Conservation (phyloP, 768 basidiomycete genomes). For the Leucosporidium creatinivorum region DNA sequence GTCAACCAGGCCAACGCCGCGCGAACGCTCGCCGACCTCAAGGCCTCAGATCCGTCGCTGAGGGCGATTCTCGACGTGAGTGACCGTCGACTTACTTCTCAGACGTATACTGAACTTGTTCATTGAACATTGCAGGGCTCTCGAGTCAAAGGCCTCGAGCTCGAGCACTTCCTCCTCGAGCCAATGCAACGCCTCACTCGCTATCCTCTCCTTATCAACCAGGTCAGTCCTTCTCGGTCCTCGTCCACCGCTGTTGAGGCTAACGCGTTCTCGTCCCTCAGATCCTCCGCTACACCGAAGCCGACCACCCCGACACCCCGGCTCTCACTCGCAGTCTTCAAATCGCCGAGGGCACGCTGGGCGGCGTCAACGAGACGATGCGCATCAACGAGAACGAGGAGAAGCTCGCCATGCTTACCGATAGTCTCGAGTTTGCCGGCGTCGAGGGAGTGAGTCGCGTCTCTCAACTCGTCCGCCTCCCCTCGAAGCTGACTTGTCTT, state of each 20-base stretch:
- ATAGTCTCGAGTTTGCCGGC: conserved; percentile 72
- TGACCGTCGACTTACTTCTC: background rate
- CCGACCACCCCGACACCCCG: conserved; percentile 40
- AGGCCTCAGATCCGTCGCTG: conserved; percentile 15
- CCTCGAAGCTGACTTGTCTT: background rate
- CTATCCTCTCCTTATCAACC: conserved; percentile 82
- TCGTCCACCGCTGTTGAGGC: background rate
- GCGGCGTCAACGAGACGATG: conserved; percentile 79
- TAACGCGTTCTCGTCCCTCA: conserved; percentile 38
- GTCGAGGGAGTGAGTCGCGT: conserved; percentile 53
- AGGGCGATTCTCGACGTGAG: conserved; percentile 19
- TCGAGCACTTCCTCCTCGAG: conserved; percentile 36
- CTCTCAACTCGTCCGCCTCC: background rate
- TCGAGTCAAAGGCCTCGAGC: conserved; percentile 32
- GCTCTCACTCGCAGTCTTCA: conserved; percentile 52
- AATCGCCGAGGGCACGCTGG: conserved; percentile 65
- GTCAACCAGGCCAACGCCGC: conserved; percentile 60
- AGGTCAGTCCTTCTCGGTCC: conserved; percentile 45
- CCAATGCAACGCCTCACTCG: conserved; percentile 63
- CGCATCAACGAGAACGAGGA: conserved; percentile 73
- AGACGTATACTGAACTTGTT: background rate
- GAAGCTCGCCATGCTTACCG: conserved; percentile 64
- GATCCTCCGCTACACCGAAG: conserved; percentile 73
- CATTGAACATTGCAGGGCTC: background rate
- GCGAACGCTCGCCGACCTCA: conserved; percentile 24